phyloP scores from a whole-genome alignment of 1,284 basidiomycete species.

The Pseudozyma tsukubaensis region DNA sequence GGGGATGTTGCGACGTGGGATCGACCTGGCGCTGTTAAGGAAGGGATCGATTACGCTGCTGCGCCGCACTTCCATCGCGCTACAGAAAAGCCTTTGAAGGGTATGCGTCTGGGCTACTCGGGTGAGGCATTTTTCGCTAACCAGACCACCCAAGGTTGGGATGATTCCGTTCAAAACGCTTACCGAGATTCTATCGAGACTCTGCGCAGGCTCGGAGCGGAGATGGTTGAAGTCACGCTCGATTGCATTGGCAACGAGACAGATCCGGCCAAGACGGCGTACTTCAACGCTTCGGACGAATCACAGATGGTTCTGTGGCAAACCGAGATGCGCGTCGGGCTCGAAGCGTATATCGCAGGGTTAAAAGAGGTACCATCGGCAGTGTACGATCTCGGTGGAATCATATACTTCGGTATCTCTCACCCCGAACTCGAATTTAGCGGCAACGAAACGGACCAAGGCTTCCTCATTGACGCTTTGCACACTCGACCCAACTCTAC shows the following conservation, averaged over 20 bases:
- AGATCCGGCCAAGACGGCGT: conserved; percentile 17
- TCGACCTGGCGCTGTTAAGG: conserved; percentile 18
- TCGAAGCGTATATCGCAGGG: conserved; percentile 27
- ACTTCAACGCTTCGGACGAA: conserved; percentile 30
- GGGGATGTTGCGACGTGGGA: conserved; percentile 40
- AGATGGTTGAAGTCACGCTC: conserved; percentile 37
- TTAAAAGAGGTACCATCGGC: conserved; percentile 27
- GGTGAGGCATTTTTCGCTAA: conserved; percentile 35
- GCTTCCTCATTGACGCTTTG: conserved; percentile 32
- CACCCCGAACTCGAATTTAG: conserved; percentile 18
- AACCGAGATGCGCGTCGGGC: conserved; percentile 35
- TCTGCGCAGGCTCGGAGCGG: conserved; percentile 20
- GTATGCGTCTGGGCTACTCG: conserved; percentile 22
- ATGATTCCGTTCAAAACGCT: conserved; percentile 20
- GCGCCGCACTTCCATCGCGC: conserved; percentile 17
- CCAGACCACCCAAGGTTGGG: conserved; percentile 18
- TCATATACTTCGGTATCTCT: conserved; percentile 38
- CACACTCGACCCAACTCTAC: conserved; percentile 37
- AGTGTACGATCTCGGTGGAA: conserved; percentile 34
- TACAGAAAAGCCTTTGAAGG: conserved; percentile 10
- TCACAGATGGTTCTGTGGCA: conserved; percentile 24
- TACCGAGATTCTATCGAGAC: conserved; percentile 22
- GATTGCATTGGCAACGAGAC: conserved; percentile 27
- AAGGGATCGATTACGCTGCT: conserved; percentile 26
- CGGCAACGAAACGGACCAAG: conserved; percentile 37